Conservation (phyloP, 257 asterid genomes). For the Petunia secreta region DNA sequence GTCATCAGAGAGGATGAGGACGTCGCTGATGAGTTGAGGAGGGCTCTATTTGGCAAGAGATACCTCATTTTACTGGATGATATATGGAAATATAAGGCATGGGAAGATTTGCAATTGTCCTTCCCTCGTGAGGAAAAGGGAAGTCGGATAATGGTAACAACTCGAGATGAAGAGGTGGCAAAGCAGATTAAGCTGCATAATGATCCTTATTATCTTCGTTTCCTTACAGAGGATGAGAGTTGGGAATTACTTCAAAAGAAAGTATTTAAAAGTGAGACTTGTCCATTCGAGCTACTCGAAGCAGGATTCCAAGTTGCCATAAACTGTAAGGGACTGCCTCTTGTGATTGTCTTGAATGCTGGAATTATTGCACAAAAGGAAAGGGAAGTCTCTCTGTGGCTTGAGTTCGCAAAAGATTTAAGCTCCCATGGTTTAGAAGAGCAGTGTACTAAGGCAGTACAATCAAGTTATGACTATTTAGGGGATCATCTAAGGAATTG, state of each 20-base stretch:
- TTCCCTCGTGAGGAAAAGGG: not conserved
- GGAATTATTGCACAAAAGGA: not conserved
- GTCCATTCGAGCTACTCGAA: not conserved
- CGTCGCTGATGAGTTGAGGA: not conserved
- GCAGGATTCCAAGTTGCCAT: not conserved
- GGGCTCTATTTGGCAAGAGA: not conserved
- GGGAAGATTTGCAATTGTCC: not conserved
- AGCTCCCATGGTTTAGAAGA: slow-evolving; percentile 13
- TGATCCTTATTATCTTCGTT: not conserved
- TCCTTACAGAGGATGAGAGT: not conserved
- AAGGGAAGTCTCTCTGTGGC: not conserved
- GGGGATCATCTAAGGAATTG: not conserved
- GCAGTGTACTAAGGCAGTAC: not conserved
- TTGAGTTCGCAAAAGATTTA: slow-evolving; percentile 10
- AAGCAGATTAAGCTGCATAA: not conserved
- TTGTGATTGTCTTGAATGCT: slow-evolving; percentile 20
- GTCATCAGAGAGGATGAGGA: not conserved
- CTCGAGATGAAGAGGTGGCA: not conserved
- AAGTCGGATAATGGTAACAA: slow-evolving; percentile 26
- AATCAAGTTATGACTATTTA: slow-evolving; percentile 16
- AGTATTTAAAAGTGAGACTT: not conserved
- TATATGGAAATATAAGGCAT: slow-evolving; percentile 18
- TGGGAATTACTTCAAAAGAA: slow-evolving; percentile 24
- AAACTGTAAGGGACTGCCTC: slow-evolving; percentile 26
- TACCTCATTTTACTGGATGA: slow-evolving; percentile 22